Conservation (phyloP, 2,329 filamentous ascomycete species). For the Polytolypa hystricis region DNA sequence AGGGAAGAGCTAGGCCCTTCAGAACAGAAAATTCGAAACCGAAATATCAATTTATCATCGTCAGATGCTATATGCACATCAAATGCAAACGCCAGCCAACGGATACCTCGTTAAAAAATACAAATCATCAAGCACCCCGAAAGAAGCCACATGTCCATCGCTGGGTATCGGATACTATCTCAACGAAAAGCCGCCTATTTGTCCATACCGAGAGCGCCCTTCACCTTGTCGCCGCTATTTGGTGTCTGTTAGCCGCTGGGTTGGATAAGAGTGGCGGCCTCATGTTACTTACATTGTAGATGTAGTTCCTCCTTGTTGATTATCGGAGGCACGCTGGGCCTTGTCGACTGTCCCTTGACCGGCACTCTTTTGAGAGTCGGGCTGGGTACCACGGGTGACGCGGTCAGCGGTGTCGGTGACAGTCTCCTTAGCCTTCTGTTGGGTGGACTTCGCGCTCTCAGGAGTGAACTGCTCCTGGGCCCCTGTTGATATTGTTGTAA, state of each 20-base stretch:
- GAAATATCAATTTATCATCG: neutral
- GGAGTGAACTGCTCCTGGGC: conserved; percentile 47
- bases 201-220: conserved; percentile 30
- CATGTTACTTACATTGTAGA: conserved; percentile 29
- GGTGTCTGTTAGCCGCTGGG: conserved; percentile 4
- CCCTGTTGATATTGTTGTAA: too few species aligned
- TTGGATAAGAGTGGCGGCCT: neutral
- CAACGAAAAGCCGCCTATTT: conserved; percentile 7
- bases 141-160: too few species aligned
- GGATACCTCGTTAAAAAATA: neutral
- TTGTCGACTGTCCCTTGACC: conserved; percentile 43
- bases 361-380: conserved; percentile 45
- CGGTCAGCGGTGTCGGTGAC: conserved; percentile 47
- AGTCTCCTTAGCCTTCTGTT: conserved; percentile 47
- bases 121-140: too few species aligned
- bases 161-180: too few species aligned
- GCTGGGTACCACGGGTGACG: conserved; percentile 37
- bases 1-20: conserved; percentile 1
- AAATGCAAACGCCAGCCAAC: neutral
- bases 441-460: conserved; percentile 50
- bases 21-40: conserved; percentile 1
- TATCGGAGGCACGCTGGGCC: conserved; percentile 35
- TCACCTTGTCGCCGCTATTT: conserved; percentile 33
- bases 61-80: neutral
- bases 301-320: conserved; percentile 26